Base-by-base conservation (phyloP, 345 rosid genomes). In the Rhodamnia argentea region DNA sequence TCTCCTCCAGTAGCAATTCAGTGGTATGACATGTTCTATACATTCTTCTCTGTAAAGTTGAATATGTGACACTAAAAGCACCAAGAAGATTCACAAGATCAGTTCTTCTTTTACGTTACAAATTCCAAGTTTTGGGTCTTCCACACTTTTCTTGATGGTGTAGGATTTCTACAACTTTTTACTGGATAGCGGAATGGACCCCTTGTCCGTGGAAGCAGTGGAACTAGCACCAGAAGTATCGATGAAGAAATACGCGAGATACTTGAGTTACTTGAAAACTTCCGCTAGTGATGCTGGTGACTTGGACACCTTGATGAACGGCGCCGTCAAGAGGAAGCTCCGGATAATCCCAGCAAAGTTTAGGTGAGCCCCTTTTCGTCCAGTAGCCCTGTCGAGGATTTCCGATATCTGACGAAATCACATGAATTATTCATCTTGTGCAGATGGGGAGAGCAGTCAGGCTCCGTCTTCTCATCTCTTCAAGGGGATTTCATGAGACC, bases 121-220 rank as follows among this genome's bases (percentile, higher is more conserved):
- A 70, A 70, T 70, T 70, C 24, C 12, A 44, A 56, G 47, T 44
- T 27, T 85, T 70, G 23, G 16, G 9, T 16, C 50, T 20, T 47
- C 59, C 57, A 56, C 76, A 58, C 15, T 42, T 3, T 8, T 42
- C 82, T n/a, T 87, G 88, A 92, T 82, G 93, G 95, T 86, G 87
- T 91, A 95, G 98, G 98, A 97, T 82, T 94, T 97, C 85, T 95
- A 97, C 86, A 97, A 97, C 81, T 96, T 96, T 84, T 88, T 97
- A 7, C 86, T 91, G 90, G 98, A 94, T 90, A 52, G 90, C 14
- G 95, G 83, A 5, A 89, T 86, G 94, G 94, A 90, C 50, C 92
- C 95, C 0, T 84, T 91, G 44, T 88, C 98, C 11, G 83, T 8
- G 62, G 83, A 83, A 57, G 87, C 94, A 18, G 84, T 88, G 15